These are phyloP conservation scores for Sequoia sempervirens DNA, from an alignment of 75 land plant species.

Conservation along the genomic window DNA sequence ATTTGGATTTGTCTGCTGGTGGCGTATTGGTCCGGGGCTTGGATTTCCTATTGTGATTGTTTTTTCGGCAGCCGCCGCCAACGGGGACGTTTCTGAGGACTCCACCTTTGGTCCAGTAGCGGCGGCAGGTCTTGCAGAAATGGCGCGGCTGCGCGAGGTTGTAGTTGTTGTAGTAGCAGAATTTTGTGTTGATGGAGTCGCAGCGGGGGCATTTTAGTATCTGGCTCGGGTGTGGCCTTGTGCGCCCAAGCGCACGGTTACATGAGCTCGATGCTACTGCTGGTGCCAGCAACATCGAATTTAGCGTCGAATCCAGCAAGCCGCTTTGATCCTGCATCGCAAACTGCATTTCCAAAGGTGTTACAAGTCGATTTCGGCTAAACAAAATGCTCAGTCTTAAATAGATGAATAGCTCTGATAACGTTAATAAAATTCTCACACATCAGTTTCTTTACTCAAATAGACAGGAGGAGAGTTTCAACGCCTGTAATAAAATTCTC, in stretches of 20 bases:
- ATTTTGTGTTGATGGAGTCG: conserved; percentile 9
- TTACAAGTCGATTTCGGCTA: neutral
- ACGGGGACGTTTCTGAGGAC: conserved; percentile 11
- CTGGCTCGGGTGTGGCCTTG: conserved; percentile 10
- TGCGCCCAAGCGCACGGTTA: neutral
- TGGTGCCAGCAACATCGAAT: neutral
- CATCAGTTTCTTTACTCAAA: neutral
- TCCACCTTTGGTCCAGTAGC: conserved; percentile 14
- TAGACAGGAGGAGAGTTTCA: no score
- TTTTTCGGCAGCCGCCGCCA: conserved; percentile 13
- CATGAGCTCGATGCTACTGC: neutral
- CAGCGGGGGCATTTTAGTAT: conserved; percentile 7
- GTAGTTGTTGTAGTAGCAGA: conserved; percentile 16
- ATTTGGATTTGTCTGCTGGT: neutral
- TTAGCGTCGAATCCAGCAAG: neutral
- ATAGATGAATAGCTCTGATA: neutral
- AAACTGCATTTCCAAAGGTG: neutral
- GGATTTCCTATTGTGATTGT: conserved; percentile 9
- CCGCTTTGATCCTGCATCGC: conserved; percentile 2
- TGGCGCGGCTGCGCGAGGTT: conserved; percentile 8
- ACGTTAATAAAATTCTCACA: neutral
- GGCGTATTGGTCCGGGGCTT: conserved; percentile 4
- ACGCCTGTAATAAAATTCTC: neutral
- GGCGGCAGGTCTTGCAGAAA: conserved; percentile 13
- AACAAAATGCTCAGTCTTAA: neutral